Conservation (phyloP, 2,329 filamentous ascomycete species). For the Colletotrichum ledebouriae region DNA sequence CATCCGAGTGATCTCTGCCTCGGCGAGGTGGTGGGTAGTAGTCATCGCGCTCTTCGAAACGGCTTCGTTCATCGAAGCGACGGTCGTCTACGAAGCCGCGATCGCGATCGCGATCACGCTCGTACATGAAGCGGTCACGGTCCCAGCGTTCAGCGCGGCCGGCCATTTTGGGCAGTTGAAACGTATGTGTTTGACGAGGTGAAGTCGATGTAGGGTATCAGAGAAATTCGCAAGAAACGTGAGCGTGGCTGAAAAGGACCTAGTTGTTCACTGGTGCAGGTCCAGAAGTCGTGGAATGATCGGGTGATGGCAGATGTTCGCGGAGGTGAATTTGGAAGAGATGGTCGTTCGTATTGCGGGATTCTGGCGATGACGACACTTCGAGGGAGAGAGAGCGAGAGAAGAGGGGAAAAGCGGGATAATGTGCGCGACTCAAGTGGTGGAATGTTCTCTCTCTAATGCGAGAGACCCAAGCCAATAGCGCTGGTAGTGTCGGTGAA, state of each 20-base stretch:
- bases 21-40: conserved; percentile 49
- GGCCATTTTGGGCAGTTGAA: conserved; percentile 38
- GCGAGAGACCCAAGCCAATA: conserved; percentile 29
- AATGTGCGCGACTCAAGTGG: conserved; percentile 17
- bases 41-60: conserved; percentile 43
- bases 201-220: conserved; percentile 32
- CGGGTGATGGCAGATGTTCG: conserved; percentile 35
- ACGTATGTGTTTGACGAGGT: conserved; percentile 21
- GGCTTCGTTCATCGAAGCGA: conserved; percentile 57
- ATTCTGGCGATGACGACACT: conserved; percentile 41
- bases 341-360: conserved; percentile 27
- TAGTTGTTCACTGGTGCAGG: conserved; percentile 2
- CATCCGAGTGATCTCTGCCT: conserved; percentile 63
- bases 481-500: conserved; percentile 41
- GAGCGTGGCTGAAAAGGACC: not conserved
- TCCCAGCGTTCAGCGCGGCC: conserved; percentile 65
- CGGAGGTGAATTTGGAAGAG: conserved; percentile 20
- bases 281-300: conserved; percentile 22
- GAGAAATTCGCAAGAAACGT: conserved; percentile 13
- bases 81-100: conserved; percentile 63
- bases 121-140: conserved; percentile 63
- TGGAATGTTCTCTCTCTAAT: conserved; percentile 31
- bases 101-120: conserved; percentile 58
- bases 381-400: conserved; percentile 15
- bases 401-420: conserved; percentile 39